Conservation (phyloP, 768 basidiomycete species). For the Mycena vulgaris region DNA sequence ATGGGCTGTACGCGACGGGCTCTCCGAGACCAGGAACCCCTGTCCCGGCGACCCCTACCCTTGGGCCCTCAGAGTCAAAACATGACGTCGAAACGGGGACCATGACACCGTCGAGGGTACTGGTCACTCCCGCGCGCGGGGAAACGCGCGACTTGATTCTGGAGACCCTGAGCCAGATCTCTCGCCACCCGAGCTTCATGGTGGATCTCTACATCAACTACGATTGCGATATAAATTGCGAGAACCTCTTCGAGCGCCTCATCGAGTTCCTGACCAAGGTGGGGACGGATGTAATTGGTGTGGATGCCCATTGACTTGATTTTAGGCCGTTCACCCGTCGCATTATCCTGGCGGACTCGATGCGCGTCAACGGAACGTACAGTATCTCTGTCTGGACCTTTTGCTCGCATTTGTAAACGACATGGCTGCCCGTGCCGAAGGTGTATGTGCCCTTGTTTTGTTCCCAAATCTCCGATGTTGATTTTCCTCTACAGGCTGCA, state of each 20-base stretch:
- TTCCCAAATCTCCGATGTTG: constrained; percentile 18
- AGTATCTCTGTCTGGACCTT: constrained; percentile 91
- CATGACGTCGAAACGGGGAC: constrained; percentile 62
- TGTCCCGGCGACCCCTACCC: constrained; percentile 57
- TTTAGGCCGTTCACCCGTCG: constrained; percentile 85
- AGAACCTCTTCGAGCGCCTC: constrained; percentile 94
- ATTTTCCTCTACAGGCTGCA: constrained; percentile 49
- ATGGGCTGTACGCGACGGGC: constrained; percentile 50
- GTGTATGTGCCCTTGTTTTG: constrained; percentile 51
- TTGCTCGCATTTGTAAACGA: constrained; percentile 89
- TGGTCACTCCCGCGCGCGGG: constrained; percentile 84
- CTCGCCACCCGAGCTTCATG: constrained; percentile 91
- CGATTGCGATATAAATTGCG: constrained; percentile 97
- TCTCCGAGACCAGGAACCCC: constrained; percentile 73
- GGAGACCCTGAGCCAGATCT: constrained; percentile 87
- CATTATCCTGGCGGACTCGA: constrained; percentile 73
- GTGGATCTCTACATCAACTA: constrained; percentile 97
- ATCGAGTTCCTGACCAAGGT: constrained; percentile 93
- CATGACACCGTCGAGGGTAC: constrained; percentile 67
- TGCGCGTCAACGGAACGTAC: constrained; percentile 80
- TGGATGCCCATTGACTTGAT: constrained; percentile 6
- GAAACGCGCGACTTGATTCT: constrained; percentile 93
- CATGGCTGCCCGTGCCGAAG: constrained; percentile 79
- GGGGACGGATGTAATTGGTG: constrained; percentile 36
- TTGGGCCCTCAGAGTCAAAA: constrained; percentile 54